Percentiles rank a stretch among this genome's conserved stretches.
phyloP scores from a whole-genome alignment of 2,329 filamentous ascomycete genomes.

The Balansia obtecta region DNA sequence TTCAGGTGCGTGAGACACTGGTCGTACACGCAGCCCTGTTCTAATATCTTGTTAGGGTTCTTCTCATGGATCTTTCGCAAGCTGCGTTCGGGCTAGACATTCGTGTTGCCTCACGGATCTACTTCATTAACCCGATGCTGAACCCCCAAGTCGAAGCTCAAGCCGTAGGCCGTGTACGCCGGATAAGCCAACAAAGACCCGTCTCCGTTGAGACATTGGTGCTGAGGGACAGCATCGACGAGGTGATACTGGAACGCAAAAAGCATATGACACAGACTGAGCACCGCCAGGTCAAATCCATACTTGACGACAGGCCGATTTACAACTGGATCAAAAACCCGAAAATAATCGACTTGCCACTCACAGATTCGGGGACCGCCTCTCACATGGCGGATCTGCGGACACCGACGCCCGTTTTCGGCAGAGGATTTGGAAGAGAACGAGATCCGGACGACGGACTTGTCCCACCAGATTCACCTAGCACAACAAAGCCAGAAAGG shows the following conservation, averaged over 20 bases:
- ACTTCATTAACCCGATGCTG: conserved; percentile 81
- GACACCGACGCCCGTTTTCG: conserved; percentile 37
- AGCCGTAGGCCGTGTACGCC: conserved; percentile 78
- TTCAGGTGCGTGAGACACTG: conserved; percentile 35
- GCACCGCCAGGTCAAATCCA: conserved; percentile 39
- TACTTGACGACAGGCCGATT: conserved; percentile 45
- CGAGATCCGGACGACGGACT: conserved; percentile 35
- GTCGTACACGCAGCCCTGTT: conserved; percentile 2
- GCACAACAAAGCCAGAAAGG: not conserved
- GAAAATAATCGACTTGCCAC: conserved; percentile 26
- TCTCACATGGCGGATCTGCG: conserved; percentile 37
- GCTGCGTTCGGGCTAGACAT: conserved; percentile 84
- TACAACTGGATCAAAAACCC: conserved; percentile 48
- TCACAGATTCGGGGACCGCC: conserved; percentile 18
- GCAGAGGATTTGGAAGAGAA: conserved; percentile 30
- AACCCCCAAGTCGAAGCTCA: conserved; percentile 79
- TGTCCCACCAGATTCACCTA: conserved; percentile 15
- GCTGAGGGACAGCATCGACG: conserved; percentile 68
- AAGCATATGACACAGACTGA: conserved; percentile 62
- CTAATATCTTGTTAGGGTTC: conserved; percentile 36
- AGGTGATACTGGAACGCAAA: conserved; percentile 64
- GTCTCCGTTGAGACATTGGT: conserved; percentile 83
- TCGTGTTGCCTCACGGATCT: conserved; percentile 69
- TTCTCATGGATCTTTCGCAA: conserved; percentile 85
- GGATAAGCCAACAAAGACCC: conserved; percentile 69